Conservation (phyloP, 257 asterid genomes). For the Petunia axillaris region DNA sequence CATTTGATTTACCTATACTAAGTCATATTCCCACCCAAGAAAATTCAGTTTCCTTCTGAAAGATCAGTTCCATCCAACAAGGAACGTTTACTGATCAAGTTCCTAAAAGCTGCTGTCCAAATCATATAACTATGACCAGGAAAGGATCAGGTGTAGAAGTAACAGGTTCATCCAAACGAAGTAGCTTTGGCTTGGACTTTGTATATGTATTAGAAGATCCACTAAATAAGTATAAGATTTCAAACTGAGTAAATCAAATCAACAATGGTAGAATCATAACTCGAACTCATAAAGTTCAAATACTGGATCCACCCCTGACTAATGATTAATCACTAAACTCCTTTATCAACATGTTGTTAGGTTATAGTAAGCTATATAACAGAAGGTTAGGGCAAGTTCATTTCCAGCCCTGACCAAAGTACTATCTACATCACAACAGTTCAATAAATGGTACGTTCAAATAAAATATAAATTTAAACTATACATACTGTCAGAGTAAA, state of each 20-base stretch:
- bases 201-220: no score
- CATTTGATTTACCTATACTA: neutral
- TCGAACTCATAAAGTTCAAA: no score
- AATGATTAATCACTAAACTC: neutral
- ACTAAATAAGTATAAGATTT: no score
- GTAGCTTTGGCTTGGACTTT: no score
- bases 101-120: neutral
- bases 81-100: neutral
- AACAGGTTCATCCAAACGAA: no score
- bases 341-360: conserved; percentile 8
- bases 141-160: no score
- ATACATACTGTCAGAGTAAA: no score
- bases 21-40: neutral
- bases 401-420: neutral
- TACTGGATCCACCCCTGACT: no score
- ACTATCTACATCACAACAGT: neutral
- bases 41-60: conserved; percentile 15
- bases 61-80: neutral
- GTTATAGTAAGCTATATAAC: neutral
- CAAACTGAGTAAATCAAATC: no score
- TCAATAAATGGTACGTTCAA: neutral
- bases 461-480: no score
- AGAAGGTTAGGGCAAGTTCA: neutral
- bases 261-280: no score
- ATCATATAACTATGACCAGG: neutral